Percentiles rank a stretch among this genome's conserved stretches.
phyloP scores from a whole-genome alignment of 1,284 basidiomycete genomes.

The Abortiporus biennis region DNA sequence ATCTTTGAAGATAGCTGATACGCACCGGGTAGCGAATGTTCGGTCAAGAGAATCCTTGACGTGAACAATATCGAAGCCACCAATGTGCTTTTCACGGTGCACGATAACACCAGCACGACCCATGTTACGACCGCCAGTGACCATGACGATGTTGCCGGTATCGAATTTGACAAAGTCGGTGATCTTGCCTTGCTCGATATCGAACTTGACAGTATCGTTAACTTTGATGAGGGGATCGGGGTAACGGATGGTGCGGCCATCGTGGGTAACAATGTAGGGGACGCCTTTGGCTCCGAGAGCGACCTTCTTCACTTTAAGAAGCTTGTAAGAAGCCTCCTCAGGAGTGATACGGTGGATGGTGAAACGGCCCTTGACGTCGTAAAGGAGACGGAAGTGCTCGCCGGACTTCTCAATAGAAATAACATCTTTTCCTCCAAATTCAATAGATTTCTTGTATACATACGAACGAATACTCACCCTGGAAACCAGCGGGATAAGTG shows the following conservation, averaged over 20 bases:
- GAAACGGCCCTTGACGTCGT: slow-evolving; percentile 99
- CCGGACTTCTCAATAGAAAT: slow-evolving; percentile 97
- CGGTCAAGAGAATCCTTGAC: slow-evolving; percentile 95
- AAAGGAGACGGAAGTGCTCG: slow-evolving; percentile 99
- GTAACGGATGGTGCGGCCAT: slow-evolving; percentile 99
- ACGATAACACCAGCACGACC: slow-evolving; percentile 95
- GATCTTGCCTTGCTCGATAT: slow-evolving; percentile 94
- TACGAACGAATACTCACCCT: slow-evolving; percentile 57
- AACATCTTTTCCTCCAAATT: slow-evolving; percentile 60
- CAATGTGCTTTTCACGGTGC: slow-evolving; percentile 95
- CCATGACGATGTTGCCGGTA: slow-evolving; percentile 95
- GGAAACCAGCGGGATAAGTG: slow-evolving; percentile 96
- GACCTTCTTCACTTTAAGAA: slow-evolving; percentile 92
- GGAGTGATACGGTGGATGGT: slow-evolving; percentile 99
- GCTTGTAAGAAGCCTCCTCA: slow-evolving; percentile 98
- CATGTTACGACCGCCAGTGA: slow-evolving; percentile 99
- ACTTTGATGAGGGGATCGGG: slow-evolving; percentile 94
- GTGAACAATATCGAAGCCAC: slow-evolving; percentile 97
- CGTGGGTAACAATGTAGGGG: slow-evolving; percentile 97
- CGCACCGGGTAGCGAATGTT: slow-evolving; percentile 92
- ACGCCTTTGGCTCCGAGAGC: slow-evolving; percentile 93
- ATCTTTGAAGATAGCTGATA: slow-evolving; percentile 12
- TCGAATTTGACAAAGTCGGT: slow-evolving; percentile 95
- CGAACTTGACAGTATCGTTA: slow-evolving; percentile 98
- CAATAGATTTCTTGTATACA: background rate